Evolutionary conservation across 2,329 filamentous ascomycete species (phyloP), one percentile per base, ranked within the genome.

Genomic region (Chaetothyriales sp.): DNA sequence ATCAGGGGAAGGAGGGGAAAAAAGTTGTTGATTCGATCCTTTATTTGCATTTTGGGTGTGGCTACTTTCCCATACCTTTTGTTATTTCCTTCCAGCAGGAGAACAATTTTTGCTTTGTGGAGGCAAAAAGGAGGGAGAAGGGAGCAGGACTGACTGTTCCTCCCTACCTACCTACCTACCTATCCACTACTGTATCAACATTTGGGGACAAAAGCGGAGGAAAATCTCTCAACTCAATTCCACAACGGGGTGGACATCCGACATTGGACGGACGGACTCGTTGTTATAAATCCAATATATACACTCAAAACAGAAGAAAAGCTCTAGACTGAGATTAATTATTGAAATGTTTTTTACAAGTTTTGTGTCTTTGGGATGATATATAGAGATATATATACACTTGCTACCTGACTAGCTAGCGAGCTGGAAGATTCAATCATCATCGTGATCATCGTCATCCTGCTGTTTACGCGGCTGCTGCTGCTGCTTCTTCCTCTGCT

Each of bases 391-490:
- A n/a, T n/a, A n/a, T n/a, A n/a, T n/a, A n/a, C n/a, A n/a, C n/a
- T n/a, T n/a, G n/a, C n/a, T n/a, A n/a, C n/a, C n/a, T n/a, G n/a
- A n/a, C n/a, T n/a, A n/a, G n/a, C n/a, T n/a, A n/a, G n/a, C n/a
- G n/a, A n/a, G n/a, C n/a, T n/a, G n/a, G n/a, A n/a, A n/a, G n/a
- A n/a, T n/a, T 49, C 51, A 55, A 47, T 56, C 49, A 6, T 55
- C 47, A 25, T 60, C 58, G 1, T 59, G 56, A 12, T 59, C 52
- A 1, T 59, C 58, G 3, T 58, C 56, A 26, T 57, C 52, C 18
- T 51, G 53, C 9, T 48, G 47, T 12, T 48, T 44, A 32, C 46
- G 7, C 18, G 43, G 49, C 43, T 50, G 43, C 20, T 55, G 53
- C 49, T 58, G 49, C 50, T 47, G 46, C 46, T 49, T 46, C 44